Conservation (phyloP, 78 protist genomes). For the Cavenderia fasciculata region DNA sequence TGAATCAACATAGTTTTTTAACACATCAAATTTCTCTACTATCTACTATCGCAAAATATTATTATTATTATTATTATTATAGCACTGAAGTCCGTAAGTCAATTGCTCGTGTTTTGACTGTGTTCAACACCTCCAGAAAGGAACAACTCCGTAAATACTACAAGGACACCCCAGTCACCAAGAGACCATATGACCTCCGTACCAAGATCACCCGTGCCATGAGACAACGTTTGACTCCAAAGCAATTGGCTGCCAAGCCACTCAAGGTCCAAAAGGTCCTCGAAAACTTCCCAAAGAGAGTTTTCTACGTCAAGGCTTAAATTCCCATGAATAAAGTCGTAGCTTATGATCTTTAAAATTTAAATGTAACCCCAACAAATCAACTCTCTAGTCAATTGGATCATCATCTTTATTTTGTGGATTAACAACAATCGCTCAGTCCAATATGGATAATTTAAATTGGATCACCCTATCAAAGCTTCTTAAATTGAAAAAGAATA, state of each 20-base stretch:
- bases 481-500: too few species aligned
- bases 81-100: constrained; percentile 66
- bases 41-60: neutral
- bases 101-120: constrained; percentile 68
- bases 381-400: too few species aligned
- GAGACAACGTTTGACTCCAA: constrained; percentile 54
- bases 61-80: neutral
- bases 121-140: constrained; percentile 62
- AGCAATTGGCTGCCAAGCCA: constrained; percentile 40
- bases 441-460: too few species aligned
- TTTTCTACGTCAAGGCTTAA: constrained; percentile 76
- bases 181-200: constrained; percentile 64
- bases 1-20: neutral
- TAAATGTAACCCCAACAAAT: too few species aligned
- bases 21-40: neutral
- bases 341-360: too few species aligned
- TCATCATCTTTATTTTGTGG: too few species aligned
- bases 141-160: constrained; percentile 48
- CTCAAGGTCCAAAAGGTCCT: neutral
- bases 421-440: too few species aligned
- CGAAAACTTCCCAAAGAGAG: constrained; percentile 48
- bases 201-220: constrained; percentile 70
- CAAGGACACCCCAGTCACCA: neutral
- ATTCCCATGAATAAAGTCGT: constrained; percentile 3
- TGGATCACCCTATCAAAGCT: too few species aligned